Evolutionary conservation across 2,329 filamentous ascomycete species (phyloP), one percentile per base, ranked within the genome.

Genomic region (Phaeoacremonium minimum): DNA sequence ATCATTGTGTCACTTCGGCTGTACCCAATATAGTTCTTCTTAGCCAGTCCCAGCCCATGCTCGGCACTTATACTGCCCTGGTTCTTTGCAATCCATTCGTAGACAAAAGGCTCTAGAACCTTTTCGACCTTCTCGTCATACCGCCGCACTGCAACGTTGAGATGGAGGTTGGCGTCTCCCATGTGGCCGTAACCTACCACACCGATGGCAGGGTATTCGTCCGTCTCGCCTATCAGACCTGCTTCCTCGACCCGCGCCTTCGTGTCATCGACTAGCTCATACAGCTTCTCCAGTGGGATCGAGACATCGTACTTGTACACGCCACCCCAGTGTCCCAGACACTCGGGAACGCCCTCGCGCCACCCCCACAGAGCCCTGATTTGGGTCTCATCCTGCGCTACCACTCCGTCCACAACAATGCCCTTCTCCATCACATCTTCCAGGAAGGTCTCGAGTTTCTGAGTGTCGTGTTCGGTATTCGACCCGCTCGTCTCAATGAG

Each of bases 261-360:
- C 15, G 83, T 85, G 50, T 97, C 93, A 46, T 93, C 86, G 18
- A 98, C 93, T 18, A 98, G 72, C 49, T 77, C 71, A 66, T 98
- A 98, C 52, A 98, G 79, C 48, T 95, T 83, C 11, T 77, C 64
- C 18, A 98, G 74, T 2, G 93, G 93, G 47, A 98, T 95, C 6
- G 93, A 97, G 19, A 98, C 74, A 56, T 98, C 93, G 60, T 98
- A 98, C 67, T 98, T 98, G 76, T 98, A 98, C 7, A 93, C 90
- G 30, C 90, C 93, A 40, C 93, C 94, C 64, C 85, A 88, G 60
- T 96, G 89, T 44, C 87, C 87, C 17, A 94, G 71, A 31, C 83
- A 82, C 66, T 98, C 93, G 1, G 90, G 83, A 49, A 98, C 87
- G 48, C 89, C 88, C 69, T 98, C 93, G 45, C 93, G 81, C 80